Conservation (phyloP, 2,329 filamentous ascomycete species). For the Corynespora cassiicola region DNA sequence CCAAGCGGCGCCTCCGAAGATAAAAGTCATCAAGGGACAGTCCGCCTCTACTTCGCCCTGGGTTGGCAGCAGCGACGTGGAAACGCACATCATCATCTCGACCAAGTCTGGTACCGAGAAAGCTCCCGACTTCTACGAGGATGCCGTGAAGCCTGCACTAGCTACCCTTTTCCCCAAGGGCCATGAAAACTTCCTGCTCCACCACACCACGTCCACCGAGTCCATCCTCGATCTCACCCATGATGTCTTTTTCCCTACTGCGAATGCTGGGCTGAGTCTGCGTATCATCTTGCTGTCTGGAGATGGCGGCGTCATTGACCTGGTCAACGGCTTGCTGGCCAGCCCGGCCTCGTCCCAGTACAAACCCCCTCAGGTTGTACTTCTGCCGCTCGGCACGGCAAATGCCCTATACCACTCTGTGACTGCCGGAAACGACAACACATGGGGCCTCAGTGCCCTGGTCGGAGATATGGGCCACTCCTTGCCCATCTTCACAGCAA, state of each 20-base stretch:
- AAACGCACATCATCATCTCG: slow-evolving; percentile 54
- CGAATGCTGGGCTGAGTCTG: slow-evolving; percentile 50
- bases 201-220: slow-evolving; percentile 68
- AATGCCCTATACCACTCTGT: slow-evolving; percentile 58
- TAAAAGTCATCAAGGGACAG: slow-evolving; percentile 24
- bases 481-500: slow-evolving; percentile 52
- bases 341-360: slow-evolving; percentile 28
- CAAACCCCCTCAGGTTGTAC: slow-evolving; percentile 61
- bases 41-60: slow-evolving; percentile 14
- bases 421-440: slow-evolving; percentile 44
- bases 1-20: slow-evolving; percentile 14
- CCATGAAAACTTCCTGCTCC: slow-evolving; percentile 55
- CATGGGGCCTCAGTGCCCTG: slow-evolving; percentile 50
- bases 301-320: slow-evolving; percentile 84
- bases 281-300: slow-evolving; percentile 81
- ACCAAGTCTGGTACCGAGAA: slow-evolving; percentile 52
- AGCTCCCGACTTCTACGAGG: slow-evolving; percentile 48
- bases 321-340: slow-evolving; percentile 71
- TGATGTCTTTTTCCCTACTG: slow-evolving; percentile 55
- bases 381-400: slow-evolving; percentile 61
- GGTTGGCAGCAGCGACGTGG: slow-evolving; percentile 16
- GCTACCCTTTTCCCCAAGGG: slow-evolving; percentile 44
- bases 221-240: slow-evolving; percentile 71
- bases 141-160: slow-evolving; percentile 50
- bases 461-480: slow-evolving; percentile 39